A percentile compares a stretch with the other conserved stretches of the same genome.
Evolutionary conservation across 176 grass and related monocot species (phyloP).

Genomic region (Juncus effusus): DNA sequence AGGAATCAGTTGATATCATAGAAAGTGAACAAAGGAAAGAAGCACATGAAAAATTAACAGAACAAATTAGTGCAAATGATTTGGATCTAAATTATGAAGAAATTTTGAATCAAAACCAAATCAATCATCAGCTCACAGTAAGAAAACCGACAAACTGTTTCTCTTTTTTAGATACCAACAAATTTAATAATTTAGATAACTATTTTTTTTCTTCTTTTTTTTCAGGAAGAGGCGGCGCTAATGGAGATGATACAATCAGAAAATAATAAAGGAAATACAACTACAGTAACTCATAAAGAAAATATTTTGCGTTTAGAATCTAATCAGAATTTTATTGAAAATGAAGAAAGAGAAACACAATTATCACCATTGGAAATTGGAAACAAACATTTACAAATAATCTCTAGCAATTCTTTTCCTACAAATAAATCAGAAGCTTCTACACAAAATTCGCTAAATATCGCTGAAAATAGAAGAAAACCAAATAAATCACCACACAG

Average conservation of each 20-base stretch:
- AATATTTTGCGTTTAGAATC: not conserved
- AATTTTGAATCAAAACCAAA: constrained; percentile 14
- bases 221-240: constrained; percentile 5
- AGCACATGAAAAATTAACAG: not conserved
- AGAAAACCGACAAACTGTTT: too few species aligned
- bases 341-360: constrained; percentile 2
- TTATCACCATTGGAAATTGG: constrained; percentile 12
- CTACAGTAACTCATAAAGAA: not conserved
- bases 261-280: not conserved
- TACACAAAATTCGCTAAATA: constrained; percentile 17
- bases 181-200: not conserved
- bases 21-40: not conserved
- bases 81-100: constrained; percentile 11
- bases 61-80: not conserved
- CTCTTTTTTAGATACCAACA: not conserved
- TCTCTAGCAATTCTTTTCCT: constrained; percentile 3
- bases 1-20: not conserved
- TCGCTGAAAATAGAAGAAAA: constrained; percentile 9
- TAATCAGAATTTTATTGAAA: too few species aligned
- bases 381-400: constrained; percentile 7
- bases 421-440: constrained; percentile 17
- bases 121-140: too few species aligned
- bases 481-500: constrained; percentile 1
- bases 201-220: not conserved
- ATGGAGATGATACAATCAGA: not conserved